Evolutionary conservation across 73 alveolate genomes (phyloP).

Genomic region (Paramecium tetraurelia): DNA sequence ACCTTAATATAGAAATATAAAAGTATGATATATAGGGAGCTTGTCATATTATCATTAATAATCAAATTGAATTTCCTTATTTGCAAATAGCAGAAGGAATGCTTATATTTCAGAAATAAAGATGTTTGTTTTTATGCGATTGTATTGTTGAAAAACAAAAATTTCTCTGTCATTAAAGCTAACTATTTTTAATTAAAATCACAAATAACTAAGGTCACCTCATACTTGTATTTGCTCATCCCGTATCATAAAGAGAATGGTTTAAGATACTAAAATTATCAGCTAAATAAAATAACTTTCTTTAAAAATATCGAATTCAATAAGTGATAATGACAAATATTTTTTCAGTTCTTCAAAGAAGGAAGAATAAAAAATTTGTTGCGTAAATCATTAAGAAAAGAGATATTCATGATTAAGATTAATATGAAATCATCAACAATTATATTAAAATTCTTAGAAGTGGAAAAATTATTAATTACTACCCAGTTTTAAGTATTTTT

Average conservation of each 20-base stretch:
- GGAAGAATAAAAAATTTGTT: neutral
- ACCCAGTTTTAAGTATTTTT: neutral
- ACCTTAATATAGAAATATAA: neutral
- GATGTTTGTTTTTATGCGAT: neutral
- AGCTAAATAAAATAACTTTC: conserved; percentile 5
- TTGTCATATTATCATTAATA: neutral
- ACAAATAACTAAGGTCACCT: neutral
- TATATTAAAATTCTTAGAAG: neutral
- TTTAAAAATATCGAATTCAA: neutral
- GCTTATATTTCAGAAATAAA: neutral
- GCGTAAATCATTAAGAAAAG: neutral
- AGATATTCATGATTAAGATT: neutral
- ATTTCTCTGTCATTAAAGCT: neutral
- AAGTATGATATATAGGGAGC: neutral
- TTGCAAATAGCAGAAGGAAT: neutral
- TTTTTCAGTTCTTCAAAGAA: neutral
- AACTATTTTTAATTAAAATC: neutral
- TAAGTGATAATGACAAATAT: neutral
- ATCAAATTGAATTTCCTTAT: neutral
- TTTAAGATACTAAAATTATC: neutral
- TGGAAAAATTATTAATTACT: neutral
- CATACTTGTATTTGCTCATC: neutral
- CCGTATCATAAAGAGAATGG: neutral
- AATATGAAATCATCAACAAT: neutral
- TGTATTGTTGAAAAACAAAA: neutral